Evolutionary conservation across 306 rosid genomes (phyloP).

Genomic region (Morella rubra): DNA sequence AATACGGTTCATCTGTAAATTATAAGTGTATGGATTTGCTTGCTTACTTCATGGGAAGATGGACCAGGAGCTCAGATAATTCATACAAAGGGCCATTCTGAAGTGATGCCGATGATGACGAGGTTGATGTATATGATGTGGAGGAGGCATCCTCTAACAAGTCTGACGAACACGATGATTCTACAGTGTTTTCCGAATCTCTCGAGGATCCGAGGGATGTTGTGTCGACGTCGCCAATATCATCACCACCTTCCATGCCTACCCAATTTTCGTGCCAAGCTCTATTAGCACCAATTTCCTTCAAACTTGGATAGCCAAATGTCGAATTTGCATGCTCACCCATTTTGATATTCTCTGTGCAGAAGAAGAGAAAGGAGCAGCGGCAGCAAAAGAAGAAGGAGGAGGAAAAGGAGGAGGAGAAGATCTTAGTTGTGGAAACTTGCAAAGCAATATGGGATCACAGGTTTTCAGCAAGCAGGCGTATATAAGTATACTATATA

Average conservation of each 20-base stretch:
- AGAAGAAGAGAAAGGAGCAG: neutral
- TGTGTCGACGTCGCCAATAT: constrained; percentile 40
- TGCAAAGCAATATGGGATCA: neutral
- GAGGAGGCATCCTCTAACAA: constrained; percentile 62
- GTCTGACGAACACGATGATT: constrained; percentile 60
- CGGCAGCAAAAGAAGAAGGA: neutral
- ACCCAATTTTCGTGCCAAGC: constrained; percentile 27
- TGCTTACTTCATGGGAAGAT: constrained; percentile 82
- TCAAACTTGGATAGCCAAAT: constrained; percentile 20
- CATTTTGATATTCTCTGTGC: constrained; percentile 11
- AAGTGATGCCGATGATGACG: constrained; percentile 36
- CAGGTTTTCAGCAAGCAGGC: constrained; percentile 12
- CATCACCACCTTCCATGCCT: constrained; percentile 35
- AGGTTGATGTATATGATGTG: constrained; percentile 29
- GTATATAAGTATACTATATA: constrained; percentile 8
- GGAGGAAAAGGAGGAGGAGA: neutral
- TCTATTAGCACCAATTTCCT: constrained; percentile 22
- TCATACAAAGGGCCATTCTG: constrained; percentile 65
- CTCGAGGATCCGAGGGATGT: constrained; percentile 48
- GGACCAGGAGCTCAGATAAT: constrained; percentile 69
- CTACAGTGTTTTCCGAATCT: constrained; percentile 45
- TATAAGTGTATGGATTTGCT: constrained; percentile 4
- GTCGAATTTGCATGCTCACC: constrained; percentile 21
- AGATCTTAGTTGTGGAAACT: constrained; percentile 9
- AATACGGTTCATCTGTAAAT: neutral